phyloP scores from a whole-genome alignment of 371 early-diverging fungal species.

The Mycotypha africana region DNA sequence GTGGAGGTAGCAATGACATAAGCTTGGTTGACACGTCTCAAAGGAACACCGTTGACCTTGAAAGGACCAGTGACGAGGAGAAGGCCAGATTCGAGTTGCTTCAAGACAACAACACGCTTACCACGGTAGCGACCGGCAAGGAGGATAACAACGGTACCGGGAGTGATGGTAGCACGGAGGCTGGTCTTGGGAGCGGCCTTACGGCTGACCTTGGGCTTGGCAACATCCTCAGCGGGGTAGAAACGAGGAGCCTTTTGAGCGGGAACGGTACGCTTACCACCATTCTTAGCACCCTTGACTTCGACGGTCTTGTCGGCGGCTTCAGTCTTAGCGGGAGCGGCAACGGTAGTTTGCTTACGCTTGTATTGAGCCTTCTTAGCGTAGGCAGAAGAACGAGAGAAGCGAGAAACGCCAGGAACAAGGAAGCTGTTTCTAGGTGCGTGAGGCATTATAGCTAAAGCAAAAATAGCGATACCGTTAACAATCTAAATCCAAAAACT shows the following conservation, averaged over 20 bases:
- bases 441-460: conserved; percentile 42
- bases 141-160: conserved; percentile 95
- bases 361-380: conserved; percentile 83
- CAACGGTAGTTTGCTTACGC: conserved; percentile 54
- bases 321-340: conserved; percentile 43
- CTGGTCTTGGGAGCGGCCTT: conserved; percentile 70
- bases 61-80: conserved; percentile 95
- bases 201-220: conserved; percentile 70
- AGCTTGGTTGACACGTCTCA: conserved; percentile 96
- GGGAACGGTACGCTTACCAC: conserved; percentile 67
- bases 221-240: conserved; percentile 84
- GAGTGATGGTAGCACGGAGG: conserved; percentile 87
- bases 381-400: conserved; percentile 74
- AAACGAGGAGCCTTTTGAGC: conserved; percentile 69
- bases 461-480: background rate
- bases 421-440: conserved; percentile 70
- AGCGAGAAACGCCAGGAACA: conserved; percentile 76
- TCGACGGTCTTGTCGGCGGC: conserved; percentile 62
- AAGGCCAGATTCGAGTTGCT: conserved; percentile 91
- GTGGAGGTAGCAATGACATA: conserved; percentile 98
- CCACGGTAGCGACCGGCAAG: conserved; percentile 96
- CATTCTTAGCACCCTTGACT: conserved; percentile 82
- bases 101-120: conserved; percentile 97
- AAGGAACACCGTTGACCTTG: conserved; percentile 96
- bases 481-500: background rate